A percentile compares a stretch with the other conserved stretches of the same genome.
Evolutionary conservation across 257 asterid genomes (phyloP).

Genomic region (Nicotiana sylvestris): DNA sequence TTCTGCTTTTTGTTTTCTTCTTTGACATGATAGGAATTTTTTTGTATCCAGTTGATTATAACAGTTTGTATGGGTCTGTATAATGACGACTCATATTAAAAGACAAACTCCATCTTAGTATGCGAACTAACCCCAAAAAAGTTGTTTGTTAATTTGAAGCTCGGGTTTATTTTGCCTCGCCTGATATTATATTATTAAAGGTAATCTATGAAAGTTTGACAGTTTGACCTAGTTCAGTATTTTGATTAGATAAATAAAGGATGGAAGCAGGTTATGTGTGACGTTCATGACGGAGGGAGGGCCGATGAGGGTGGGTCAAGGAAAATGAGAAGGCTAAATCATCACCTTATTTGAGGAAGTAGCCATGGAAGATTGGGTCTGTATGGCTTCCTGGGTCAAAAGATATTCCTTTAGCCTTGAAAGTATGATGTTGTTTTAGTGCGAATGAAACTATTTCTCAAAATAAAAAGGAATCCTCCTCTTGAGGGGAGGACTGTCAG

Average conservation of each 20-base stretch:
- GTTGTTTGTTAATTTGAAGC: background rate
- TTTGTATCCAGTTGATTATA: background rate
- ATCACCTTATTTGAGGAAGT: too few species aligned
- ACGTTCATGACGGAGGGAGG: too few species aligned
- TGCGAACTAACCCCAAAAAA: background rate
- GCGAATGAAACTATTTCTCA: too few species aligned
- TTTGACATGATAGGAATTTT: background rate
- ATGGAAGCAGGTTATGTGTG: background rate
- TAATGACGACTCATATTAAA: background rate
- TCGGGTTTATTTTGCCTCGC: background rate
- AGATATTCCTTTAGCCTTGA: too few species aligned
- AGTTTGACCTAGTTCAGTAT: background rate
- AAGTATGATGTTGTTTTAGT: too few species aligned
- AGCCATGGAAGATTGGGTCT: too few species aligned
- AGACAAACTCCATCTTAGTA: background rate
- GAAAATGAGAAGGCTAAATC: too few species aligned
- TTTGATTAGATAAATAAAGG: background rate
- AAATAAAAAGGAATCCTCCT: too few species aligned
- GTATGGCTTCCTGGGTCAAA: too few species aligned
- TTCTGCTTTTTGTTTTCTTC: background rate
- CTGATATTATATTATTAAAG: background rate
- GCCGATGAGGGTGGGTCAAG: too few species aligned
- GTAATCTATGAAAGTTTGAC: background rate
- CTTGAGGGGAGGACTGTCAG: too few species aligned
- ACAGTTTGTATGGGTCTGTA: background rate